Percentiles rank a stretch among this genome's conserved stretches.
Conservation (phyloP, 139 green algal species). For the Chlamydomonas urium region DNA sequence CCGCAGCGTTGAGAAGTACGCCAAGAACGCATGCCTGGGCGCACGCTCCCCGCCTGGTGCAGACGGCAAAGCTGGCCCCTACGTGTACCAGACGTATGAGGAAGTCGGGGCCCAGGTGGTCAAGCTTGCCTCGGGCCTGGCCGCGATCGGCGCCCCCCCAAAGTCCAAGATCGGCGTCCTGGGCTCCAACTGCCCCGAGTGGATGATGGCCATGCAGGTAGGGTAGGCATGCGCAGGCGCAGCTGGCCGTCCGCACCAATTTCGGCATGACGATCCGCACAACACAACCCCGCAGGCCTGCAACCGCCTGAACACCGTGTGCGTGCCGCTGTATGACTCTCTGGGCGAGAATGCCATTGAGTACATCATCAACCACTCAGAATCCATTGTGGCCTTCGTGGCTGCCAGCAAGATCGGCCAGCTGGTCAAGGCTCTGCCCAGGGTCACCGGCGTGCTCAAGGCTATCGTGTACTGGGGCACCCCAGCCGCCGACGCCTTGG, state of each 20-base stretch:
- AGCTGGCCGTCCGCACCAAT: not conserved
- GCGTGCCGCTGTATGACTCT: constrained; percentile 94
- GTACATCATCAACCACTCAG: constrained; percentile 84
- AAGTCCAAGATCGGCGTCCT: constrained; percentile 59
- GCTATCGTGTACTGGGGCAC: constrained; percentile 79
- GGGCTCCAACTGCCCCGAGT: constrained; percentile 81
- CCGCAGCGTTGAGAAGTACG: constrained; percentile 43
- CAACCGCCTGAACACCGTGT: constrained; percentile 78
- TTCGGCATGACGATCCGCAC: not conserved
- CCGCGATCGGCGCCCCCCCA: constrained; percentile 18
- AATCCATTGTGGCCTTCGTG: constrained; percentile 53
- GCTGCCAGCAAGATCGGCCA: constrained; percentile 57
- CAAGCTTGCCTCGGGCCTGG: constrained; percentile 34
- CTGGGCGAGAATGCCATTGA: constrained; percentile 89
- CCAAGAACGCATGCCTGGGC: constrained; percentile 49
- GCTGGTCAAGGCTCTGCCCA: constrained; percentile 50
- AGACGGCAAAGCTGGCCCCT: constrained; percentile 29
- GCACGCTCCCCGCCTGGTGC: constrained; percentile 16
- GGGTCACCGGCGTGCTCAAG: constrained; percentile 53
- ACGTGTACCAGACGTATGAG: constrained; percentile 40
- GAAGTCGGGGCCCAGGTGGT: constrained; percentile 37
- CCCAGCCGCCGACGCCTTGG: constrained; percentile 22
- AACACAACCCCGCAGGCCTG: constrained; percentile 66
- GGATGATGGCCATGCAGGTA: constrained; percentile 89
- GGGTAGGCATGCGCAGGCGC: not conserved